phyloP scores from a whole-genome alignment of 305 asterid genomes.

The Plantago rigida region DNA sequence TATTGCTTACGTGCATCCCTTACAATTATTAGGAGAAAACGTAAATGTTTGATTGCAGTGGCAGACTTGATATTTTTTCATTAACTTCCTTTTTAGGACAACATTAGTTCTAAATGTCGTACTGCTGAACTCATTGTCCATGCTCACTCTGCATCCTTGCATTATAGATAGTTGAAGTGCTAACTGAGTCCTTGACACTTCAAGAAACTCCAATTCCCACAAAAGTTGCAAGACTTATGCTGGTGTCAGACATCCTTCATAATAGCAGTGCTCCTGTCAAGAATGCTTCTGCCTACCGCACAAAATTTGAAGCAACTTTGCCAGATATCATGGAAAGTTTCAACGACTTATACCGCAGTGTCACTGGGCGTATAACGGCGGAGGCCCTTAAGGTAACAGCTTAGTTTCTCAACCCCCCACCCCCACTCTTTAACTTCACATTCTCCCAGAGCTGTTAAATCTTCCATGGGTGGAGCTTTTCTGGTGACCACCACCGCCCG shows the following conservation, averaged over 20 bases:
- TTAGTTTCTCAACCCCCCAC: neutral
- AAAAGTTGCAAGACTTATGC: slow-evolving; percentile 98
- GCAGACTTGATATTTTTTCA: no score
- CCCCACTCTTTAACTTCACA: no score
- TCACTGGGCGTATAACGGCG: slow-evolving; percentile 90
- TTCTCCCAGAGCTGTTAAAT: no score
- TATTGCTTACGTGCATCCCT: no score
- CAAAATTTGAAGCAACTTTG: slow-evolving; percentile 78
- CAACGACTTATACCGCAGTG: slow-evolving; percentile 84
- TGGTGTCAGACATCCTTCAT: slow-evolving; percentile 95
- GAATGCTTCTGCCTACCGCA: slow-evolving; percentile 94
- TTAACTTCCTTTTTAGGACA: no score
- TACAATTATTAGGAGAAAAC: no score
- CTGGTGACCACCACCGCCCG: no score
- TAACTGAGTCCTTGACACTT: slow-evolving; percentile 93
- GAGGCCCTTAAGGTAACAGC: slow-evolving; percentile 79
- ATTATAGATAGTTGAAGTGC: slow-evolving; percentile 85
- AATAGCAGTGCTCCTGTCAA: slow-evolving; percentile 96
- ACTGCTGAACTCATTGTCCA: no score
- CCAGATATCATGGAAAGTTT: slow-evolving; percentile 92
- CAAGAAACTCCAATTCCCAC: slow-evolving; percentile 97
- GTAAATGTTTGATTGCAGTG: no score
- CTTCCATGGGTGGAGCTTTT: no score
- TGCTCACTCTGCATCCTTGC: neutral
- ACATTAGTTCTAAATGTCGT: no score